phyloP scores from a whole-genome alignment of 768 basidiomycete genomes.

The Kwoniella sp. region DNA sequence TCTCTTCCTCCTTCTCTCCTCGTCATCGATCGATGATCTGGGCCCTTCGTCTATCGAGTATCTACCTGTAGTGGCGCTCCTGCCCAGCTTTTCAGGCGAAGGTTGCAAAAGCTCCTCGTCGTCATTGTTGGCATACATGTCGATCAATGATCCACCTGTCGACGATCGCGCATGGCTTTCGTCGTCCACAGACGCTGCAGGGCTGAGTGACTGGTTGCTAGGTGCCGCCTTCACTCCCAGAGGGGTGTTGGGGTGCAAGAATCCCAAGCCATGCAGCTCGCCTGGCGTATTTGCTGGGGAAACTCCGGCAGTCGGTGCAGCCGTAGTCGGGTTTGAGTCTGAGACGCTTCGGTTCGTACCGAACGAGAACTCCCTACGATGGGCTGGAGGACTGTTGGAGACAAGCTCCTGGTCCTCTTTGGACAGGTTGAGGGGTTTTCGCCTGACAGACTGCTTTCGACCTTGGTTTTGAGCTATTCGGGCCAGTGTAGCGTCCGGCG shows the following conservation, averaged over 20 bases:
- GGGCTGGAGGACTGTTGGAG: constrained; percentile 17
- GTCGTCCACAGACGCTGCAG: constrained; percentile 7
- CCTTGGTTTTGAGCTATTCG: constrained; percentile 5
- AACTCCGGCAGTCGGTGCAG: not conserved
- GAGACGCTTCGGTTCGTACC: not conserved
- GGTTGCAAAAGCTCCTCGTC: constrained; percentile 23
- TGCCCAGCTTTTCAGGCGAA: constrained; percentile 17
- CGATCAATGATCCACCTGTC: constrained; percentile 38
- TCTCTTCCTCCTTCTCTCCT: constrained; percentile 12
- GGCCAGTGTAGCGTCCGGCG: constrained; percentile 10
- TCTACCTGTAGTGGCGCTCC: not conserved
- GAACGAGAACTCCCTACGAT: constrained; percentile 17
- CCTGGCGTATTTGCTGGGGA: constrained; percentile 3
- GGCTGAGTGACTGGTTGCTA: constrained; percentile 4
- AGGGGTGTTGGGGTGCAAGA: constrained; percentile 28
- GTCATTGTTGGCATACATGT: constrained; percentile 36
- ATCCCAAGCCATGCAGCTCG: constrained; percentile 29
- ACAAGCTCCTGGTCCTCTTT: constrained; percentile 43
- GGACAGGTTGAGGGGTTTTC: constrained; percentile 46
- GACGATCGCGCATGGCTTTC: constrained; percentile 23
- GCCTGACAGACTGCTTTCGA: constrained; percentile 44
- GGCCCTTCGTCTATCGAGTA: not conserved
- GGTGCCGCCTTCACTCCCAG: constrained; percentile 1
- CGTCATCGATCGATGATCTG: constrained; percentile 9
- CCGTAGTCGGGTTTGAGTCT: not conserved